Evolutionary conservation across 208 protist genomes (phyloP), one percentile per base, ranked within the genome.

Genomic region (Phytomonas francai): DNA sequence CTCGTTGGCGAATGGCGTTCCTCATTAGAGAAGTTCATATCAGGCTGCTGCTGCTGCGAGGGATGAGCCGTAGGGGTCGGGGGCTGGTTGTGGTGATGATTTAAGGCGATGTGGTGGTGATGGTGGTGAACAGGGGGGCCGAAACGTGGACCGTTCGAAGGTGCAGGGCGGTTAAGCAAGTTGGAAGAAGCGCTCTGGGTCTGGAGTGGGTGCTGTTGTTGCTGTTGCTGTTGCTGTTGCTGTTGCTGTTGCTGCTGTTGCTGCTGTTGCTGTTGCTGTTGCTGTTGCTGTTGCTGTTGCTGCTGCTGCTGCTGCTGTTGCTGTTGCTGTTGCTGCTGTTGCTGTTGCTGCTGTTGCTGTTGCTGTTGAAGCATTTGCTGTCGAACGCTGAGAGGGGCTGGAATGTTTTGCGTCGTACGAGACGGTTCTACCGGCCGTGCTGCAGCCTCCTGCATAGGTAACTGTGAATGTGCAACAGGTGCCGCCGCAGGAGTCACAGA

Each of bases 1-100:
- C 42, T 19, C 25, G 61, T 68, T 22, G 73, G 31, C 3, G 31
- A 33, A 33, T n/a, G n/a, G n/a, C n/a, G n/a, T n/a, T n/a, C n/a
- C n/a, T n/a, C n/a, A n/a, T n/a, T n/a, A n/a, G n/a, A n/a, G n/a
- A n/a, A n/a, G n/a, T n/a, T n/a, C n/a, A n/a, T n/a, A n/a, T n/a
- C n/a, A n/a, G n/a, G n/a, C n/a, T n/a, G n/a, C n/a, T n/a, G n/a
- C n/a, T n/a, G n/a, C n/a, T n/a, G n/a, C n/a, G n/a, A n/a, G n/a
- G n/a, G n/a, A n/a, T 16, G 62, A 8, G 60, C 30, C 30, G 65
- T 59, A 27, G 67, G 25, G 14, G 67, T 61, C 12, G 61, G 49
- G 64, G 75, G 76, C 45, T 77, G 71, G 51, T 78, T 67, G 34
- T 78, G 73, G 27, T 78, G 74, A 42, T 75, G 74, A 30, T 79